phyloP scores from a whole-genome alignment of 768 basidiomycete genomes.

The Trametes sanguinea region DNA sequence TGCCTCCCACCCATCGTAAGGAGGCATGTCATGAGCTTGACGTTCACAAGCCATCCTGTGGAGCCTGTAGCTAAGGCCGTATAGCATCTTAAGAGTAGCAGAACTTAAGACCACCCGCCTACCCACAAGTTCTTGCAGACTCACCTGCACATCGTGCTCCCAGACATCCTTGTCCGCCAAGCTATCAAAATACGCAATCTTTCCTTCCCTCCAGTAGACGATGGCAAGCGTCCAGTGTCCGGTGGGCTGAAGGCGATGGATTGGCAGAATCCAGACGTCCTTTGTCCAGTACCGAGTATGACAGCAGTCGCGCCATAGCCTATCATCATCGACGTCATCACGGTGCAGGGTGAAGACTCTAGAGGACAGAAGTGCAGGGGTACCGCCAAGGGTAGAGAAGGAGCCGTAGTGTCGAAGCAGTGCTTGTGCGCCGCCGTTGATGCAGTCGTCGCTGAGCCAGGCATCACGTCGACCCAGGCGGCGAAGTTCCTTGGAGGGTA shows the following conservation, averaged over 20 bases:
- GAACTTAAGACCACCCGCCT: not conserved
- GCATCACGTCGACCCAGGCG: not conserved
- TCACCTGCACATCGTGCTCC: not conserved
- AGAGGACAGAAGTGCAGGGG: not conserved
- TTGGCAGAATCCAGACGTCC: slow-evolving; percentile 12
- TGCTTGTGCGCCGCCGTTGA: not conserved
- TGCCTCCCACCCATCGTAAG: too few relatives aligned
- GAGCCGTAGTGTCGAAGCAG: not conserved
- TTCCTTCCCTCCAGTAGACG: not conserved
- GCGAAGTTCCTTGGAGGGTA: not conserved
- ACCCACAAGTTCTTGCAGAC: not conserved
- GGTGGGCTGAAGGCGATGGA: not conserved
- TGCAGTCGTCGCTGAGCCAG: slow-evolving; percentile 7
- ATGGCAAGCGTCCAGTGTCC: slow-evolving; percentile 10
- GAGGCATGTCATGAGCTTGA: too few relatives aligned
- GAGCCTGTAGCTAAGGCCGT: too few relatives aligned
- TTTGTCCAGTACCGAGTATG: not conserved
- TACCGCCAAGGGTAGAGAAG: not conserved
- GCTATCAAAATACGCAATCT: slow-evolving; percentile 10
- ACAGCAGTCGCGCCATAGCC: not conserved
- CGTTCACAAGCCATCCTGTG: too few relatives aligned
- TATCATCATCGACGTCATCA: not conserved
- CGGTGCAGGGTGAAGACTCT: not conserved
- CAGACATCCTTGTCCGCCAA: not conserved
- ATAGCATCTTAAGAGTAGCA: too few relatives aligned